These are phyloP conservation scores for Zygnema circumcarinatum DNA, from an alignment of 139 green algal genomes.

Conservation along the genomic window DNA sequence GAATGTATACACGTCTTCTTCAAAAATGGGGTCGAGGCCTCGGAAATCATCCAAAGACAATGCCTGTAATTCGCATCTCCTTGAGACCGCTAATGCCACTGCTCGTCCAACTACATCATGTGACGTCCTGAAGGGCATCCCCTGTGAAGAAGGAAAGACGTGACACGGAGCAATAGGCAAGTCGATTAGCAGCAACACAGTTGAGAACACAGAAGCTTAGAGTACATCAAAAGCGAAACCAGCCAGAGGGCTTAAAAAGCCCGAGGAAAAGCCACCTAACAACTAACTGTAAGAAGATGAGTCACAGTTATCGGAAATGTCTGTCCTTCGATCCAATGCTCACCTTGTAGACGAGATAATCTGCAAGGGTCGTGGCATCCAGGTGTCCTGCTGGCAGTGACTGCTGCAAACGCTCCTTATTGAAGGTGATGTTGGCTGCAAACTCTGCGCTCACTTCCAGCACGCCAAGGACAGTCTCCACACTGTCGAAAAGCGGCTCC, in stretches of 20 bases:
- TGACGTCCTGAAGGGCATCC: slow-evolving; percentile 60
- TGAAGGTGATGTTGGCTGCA: slow-evolving; percentile 87
- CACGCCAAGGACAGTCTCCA: slow-evolving; percentile 88
- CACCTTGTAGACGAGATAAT: slow-evolving; percentile 98
- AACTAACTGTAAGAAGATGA: too few relatives aligned
- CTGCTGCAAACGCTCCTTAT: slow-evolving; percentile 82
- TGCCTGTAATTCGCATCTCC: slow-evolving; percentile 37
- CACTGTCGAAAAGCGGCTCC: slow-evolving; percentile 93
- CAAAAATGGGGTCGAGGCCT: slow-evolving; percentile 58
- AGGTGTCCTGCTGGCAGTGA: slow-evolving; percentile 67
- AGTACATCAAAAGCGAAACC: background rate
- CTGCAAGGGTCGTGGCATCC: slow-evolving; percentile 96
- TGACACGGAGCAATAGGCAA: background rate
- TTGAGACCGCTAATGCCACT: slow-evolving; percentile 52
- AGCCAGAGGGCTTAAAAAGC: background rate
- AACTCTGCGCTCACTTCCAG: slow-evolving; percentile 93
- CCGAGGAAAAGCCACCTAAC: background rate
- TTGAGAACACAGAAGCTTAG: background rate
- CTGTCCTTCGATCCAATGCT: too few relatives aligned
- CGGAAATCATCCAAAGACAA: slow-evolving; percentile 53
- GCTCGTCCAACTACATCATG: slow-evolving; percentile 59
- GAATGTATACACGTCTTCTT: slow-evolving; percentile 60
- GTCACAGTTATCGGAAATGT: too few relatives aligned
- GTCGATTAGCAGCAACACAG: background rate
- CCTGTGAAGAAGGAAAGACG: slow-evolving; percentile 40